Percentiles rank a stretch among this genome's conserved stretches.
Evolutionary conservation across 2,329 filamentous ascomycete genomes (phyloP).

Genomic region (Exophiala oligosperma): DNA sequence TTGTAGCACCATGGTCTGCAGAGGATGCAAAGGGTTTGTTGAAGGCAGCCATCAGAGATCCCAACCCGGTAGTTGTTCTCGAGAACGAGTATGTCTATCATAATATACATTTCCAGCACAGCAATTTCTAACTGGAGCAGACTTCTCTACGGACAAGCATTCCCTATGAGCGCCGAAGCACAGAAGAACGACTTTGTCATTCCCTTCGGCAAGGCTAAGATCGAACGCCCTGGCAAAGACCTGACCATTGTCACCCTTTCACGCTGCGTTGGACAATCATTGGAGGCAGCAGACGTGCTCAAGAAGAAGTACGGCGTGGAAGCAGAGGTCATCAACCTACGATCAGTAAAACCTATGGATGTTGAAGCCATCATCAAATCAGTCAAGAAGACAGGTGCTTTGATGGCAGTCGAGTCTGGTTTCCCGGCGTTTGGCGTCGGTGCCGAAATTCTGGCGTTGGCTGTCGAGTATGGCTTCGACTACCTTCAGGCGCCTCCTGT

Average conservation of each 20-base stretch:
- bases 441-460: slow-evolving; percentile 87
- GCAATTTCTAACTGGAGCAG: slow-evolving; percentile 47
- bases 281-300: slow-evolving; percentile 83
- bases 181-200: slow-evolving; percentile 96
- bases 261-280: slow-evolving; percentile 89
- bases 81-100: slow-evolving; percentile 68
- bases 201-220: slow-evolving; percentile 98
- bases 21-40: slow-evolving; percentile 98
- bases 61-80: slow-evolving; percentile 90
- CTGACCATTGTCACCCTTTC: slow-evolving; percentile 93
- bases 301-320: slow-evolving; percentile 97
- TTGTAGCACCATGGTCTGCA: slow-evolving; percentile 91
- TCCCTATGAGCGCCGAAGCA: slow-evolving; percentile 96
- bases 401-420: slow-evolving; percentile 90
- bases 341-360: slow-evolving; percentile 94
- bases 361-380: slow-evolving; percentile 94
- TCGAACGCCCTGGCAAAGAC: slow-evolving; percentile 94
- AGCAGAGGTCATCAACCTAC: slow-evolving; percentile 95
- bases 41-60: slow-evolving; percentile 97
- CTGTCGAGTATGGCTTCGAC: slow-evolving; percentile 98
- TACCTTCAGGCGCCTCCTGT: slow-evolving; percentile 93
- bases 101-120: neutral
- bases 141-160: slow-evolving; percentile 83
- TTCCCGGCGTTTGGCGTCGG: slow-evolving; percentile 94
- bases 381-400: slow-evolving; percentile 95